Percentiles rank a stretch among this genome's conserved stretches.
These are phyloP conservation scores for Cubamyces sp. DNA, from an alignment of 768 basidiomycete genomes.

Conservation along the genomic window DNA sequence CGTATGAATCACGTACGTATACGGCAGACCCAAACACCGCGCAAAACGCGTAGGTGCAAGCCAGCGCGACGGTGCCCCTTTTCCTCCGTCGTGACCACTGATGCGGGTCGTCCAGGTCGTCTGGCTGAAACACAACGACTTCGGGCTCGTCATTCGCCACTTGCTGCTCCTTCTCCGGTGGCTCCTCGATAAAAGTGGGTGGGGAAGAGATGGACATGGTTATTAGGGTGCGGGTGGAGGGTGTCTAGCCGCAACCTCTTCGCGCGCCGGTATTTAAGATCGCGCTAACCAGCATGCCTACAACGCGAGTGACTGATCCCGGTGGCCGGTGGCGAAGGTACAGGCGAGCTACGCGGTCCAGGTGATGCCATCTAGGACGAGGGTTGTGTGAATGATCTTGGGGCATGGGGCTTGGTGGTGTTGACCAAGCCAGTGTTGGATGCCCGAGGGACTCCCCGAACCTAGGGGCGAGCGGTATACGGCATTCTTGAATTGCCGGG, in stretches of 20 bases:
- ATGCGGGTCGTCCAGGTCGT: conserved; percentile 26
- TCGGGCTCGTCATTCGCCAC: background rate
- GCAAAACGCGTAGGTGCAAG: conserved; percentile 21
- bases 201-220: background rate
- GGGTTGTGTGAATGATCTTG: too few relatives aligned
- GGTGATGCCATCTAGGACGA: background rate
- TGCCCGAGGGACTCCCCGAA: background rate
- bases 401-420: too few relatives aligned
- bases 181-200: background rate
- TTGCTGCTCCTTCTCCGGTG: background rate
- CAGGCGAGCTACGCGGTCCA: background rate
- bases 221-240: background rate
- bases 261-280: background rate
- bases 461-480: background rate
- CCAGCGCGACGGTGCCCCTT: background rate
- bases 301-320: background rate
- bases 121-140: conserved; percentile 16
- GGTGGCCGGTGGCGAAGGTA: background rate
- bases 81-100: conserved; percentile 27
- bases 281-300: background rate
- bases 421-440: background rate
- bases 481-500: background rate
- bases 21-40: conserved; percentile 28
- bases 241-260: background rate
- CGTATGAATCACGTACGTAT: conserved; percentile 23